phyloP scores from a whole-genome alignment of 2,329 filamentous ascomycete genomes.

The Aureobasidium sp. region DNA sequence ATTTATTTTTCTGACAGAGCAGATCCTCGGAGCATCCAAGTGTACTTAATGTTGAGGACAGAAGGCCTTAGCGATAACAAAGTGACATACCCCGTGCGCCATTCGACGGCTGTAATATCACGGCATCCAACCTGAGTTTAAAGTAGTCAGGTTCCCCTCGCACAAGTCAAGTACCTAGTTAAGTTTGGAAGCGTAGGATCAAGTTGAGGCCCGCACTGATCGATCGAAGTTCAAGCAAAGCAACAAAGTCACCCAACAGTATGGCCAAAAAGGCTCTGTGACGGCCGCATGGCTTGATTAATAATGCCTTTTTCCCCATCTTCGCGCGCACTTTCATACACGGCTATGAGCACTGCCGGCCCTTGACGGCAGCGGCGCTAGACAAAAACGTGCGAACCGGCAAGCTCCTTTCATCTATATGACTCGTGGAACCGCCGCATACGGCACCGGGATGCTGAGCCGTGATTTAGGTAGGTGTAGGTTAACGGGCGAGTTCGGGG shows the following conservation, averaged over 20 bases:
- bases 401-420: slow-evolving; percentile 1
- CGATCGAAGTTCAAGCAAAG: slow-evolving; percentile 1
- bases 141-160: slow-evolving; percentile 11
- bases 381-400: neutral
- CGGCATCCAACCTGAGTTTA: slow-evolving; percentile 7
- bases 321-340: neutral
- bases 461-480: neutral
- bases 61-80: slow-evolving; percentile 11
- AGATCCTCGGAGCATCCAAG: neutral
- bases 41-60: slow-evolving; percentile 6
- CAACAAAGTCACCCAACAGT: neutral
- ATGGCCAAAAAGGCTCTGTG: neutral
- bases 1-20: neutral
- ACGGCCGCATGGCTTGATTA: neutral
- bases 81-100: slow-evolving; percentile 3
- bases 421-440: slow-evolving; percentile 3
- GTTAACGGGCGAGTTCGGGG: slow-evolving; percentile 1
- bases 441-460: neutral
- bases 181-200: slow-evolving; percentile 11
- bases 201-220: neutral
- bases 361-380: slow-evolving; percentile 7
- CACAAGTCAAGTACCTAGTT: neutral
- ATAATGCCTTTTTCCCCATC: neutral
- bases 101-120: slow-evolving; percentile 8
- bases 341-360: neutral